Evolutionary conservation across 1,284 basidiomycete species (phyloP), one percentile per base, ranked within the genome.

Genomic region (Ceratobasidium sp.): DNA sequence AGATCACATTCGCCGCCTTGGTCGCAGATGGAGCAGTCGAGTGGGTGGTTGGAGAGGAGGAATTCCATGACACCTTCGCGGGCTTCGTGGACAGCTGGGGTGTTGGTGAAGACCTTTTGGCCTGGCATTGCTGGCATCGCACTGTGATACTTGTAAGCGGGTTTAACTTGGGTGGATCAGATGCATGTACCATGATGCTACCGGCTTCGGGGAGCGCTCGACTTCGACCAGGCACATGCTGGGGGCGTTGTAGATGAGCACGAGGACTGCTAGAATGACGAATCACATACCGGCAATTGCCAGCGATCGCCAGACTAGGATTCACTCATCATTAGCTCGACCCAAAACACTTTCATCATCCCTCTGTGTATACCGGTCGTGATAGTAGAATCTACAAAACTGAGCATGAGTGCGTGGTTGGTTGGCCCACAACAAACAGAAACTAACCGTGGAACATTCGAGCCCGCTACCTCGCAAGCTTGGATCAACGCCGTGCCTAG

Each of bases 61-160:
- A 99, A 99, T 84, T 99, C 98, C 97, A 99, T 98, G 77, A 99
- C 97, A 77, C 97, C 97, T 85, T 98, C 96, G 46, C 95, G 90
- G 78, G 96, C 96, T 88, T 97, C 96, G 84, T 98, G 96, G 17
- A 99, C 96, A 13, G 96, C 87, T 37, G 97, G 96, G 1, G 95
- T 94, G 84, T 98, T 96, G 75, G 98, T 99, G 84, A 93, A 98
- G 73, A 99, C 96, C 84, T 96, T 96, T 68, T 95, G 89, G 73
- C 97, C 97, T 69, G 95, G 95, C 95, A 98, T 97, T 57, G 97
- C 97, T 64, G 97, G 98, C 94, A 98, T 97, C 13, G 97, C 97
- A 84, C 97, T 94, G 76, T 15, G 61, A 32, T 62, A 69, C 64
- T 68, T 22, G 46, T 67, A n/a, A n/a, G 54, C 29, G 40, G 25